Base-by-base conservation (phyloP, 164 flowering plant genomes). In the Vitis cinerea region DNA sequence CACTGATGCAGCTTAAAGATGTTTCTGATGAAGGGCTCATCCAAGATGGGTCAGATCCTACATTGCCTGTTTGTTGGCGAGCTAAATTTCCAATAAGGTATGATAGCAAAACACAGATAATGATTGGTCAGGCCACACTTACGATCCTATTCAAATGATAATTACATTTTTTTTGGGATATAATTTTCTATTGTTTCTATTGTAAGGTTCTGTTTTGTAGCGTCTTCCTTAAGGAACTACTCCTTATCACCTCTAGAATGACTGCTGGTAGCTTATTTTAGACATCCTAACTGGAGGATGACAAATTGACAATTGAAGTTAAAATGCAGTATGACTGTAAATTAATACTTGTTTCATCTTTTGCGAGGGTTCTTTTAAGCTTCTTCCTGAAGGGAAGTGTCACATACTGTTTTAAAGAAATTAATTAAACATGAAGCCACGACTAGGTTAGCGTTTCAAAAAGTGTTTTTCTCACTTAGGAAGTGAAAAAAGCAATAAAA, bases 31-130 rank as follows among this genome's bases (percentile, higher is more conserved):
- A 74, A 47, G 81, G 70, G 69, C 81, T 88, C 31, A 59, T 79
- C 23, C 80, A 31, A 50, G 89, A 88, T 67, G 63, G 64, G 50
- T 83, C 91, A 71, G 92, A 90, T 77, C 54, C 78, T 59, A 81
- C 87, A 54, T 77, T 88, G 68, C 93, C 93, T 49, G 60, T 90
- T n/a, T 90, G 97, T 76, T 90, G 97, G 97, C 78, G 70, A 65
- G 74, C 90, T 50, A 67, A 85, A 65, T 71, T 58, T 30, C 87
- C 89, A 17, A 72, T 90, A 78, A 85, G 92, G 97, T 87, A 78
- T 3, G 14, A 44, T 59, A 62, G 54, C 15, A 51, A 69, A 44
- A n/a, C 52, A 61, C 17, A 58, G 11, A n/a, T 37, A n/a, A 16
- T 16, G 68, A 19, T 6, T 56, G 10, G 19, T 11, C 57, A 7